Base-by-base conservation (phyloP, 495 filamentous ascomycete genomes). In the Pyrenula aspistea region DNA sequence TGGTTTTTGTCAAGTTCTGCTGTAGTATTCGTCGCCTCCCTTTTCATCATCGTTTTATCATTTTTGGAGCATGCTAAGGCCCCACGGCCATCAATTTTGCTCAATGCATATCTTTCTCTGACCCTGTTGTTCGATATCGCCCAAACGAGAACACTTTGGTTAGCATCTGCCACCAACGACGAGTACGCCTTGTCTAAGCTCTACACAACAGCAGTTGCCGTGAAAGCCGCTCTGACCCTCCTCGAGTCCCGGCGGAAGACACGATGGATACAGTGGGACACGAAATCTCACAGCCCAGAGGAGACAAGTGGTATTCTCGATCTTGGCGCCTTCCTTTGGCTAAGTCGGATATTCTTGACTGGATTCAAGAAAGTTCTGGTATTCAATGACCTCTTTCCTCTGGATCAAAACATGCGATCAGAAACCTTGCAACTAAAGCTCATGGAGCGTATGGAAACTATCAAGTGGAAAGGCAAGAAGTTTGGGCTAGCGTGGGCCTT, bases 311-410 rank as follows among this genome's bases (percentile, higher is more conserved):
- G 79, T 1, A 62, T 80, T 1, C 74, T 76, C 55, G 73, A 62
- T 42, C 70, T 73, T 1, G 66, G 59, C n/a, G 60, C 78, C 3
- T 82, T 80, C 63, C 76, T 65, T 57, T 85, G 83, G 81, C 65
- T 83, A 25, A 81, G 78, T 59, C 55, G 25, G 21, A 56, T 84
- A 4, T 71, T 86, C 22, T 57, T 56, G n/a, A 57, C 60, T 12
- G 81, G 81, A 0, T 78, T 75, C 48, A 67, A 56, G 11, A 68
- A 60, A 24, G 61, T 70, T 4, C 64, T 85, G 1, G 61, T 66
- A 1, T 59, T 69, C 12, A 63, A 73, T 2, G 71, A 73, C 24
- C 55, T 84, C 3, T 73, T 65, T 23, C 58, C 57, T 1, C 59
- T 80, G 4, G 67, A 77, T 51, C 59, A 74, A 55, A 56, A 57